A percentile compares a stretch with the other conserved stretches of the same genome.
Evolutionary conservation across 495 filamentous ascomycete genomes (phyloP).

Genomic region (Podospora bellae-mahoneyi): DNA sequence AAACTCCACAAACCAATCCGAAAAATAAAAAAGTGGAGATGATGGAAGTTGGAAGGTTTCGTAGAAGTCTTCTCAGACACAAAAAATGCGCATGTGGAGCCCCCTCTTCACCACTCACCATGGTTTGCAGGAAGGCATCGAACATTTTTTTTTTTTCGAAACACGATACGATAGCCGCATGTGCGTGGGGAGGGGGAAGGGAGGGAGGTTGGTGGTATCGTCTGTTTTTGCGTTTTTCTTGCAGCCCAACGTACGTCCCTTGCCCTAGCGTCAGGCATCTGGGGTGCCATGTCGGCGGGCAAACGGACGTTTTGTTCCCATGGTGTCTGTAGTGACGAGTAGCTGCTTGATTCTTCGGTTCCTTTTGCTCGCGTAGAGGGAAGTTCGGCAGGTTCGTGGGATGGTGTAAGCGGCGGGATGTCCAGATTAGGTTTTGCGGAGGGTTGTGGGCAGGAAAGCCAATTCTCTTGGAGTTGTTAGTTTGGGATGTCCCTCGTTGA

Average conservation of each 20-base stretch:
- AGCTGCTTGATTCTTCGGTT: neutral
- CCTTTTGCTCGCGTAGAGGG: neutral
- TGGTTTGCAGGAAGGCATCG: neutral
- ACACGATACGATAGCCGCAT: neutral
- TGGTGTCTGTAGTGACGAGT: too few relatives aligned
- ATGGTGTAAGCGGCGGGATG: neutral
- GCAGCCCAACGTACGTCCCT: neutral
- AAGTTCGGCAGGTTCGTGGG: neutral
- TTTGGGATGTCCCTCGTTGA: neutral
- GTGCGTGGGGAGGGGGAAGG: neutral
- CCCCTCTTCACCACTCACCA: neutral
- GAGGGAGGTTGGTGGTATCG: neutral
- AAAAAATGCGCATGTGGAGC: neutral
- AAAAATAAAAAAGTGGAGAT: neutral
- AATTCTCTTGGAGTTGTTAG: neutral
- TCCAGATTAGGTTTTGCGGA: neutral
- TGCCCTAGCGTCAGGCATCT: neutral
- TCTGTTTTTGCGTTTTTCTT: neutral
- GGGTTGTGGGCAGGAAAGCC: neutral
- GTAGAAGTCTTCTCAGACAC: neutral
- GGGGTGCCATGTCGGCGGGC: constrained; percentile 4
- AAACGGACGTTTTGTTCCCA: neutral
- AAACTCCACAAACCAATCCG: neutral
- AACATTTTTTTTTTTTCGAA: neutral
- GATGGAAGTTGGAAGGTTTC: neutral